Evolutionary conservation across 2,329 filamentous ascomycete species (phyloP), one percentile per base, ranked within the genome.

Genomic region (Akanthomyces uredinophilus): DNA sequence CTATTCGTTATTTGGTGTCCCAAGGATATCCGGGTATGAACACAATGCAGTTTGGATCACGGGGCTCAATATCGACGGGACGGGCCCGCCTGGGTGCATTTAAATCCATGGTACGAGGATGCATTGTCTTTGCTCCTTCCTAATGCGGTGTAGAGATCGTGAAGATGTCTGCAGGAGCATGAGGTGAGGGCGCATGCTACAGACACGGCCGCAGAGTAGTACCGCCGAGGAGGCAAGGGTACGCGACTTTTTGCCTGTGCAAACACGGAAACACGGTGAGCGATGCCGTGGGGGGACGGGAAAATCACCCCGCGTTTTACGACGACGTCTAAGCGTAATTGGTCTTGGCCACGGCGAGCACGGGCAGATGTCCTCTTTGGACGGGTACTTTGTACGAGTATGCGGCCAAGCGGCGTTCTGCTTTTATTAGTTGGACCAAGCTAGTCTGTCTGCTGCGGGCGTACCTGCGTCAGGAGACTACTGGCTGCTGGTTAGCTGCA

Each of bases 401-500:
- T 5, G 32, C 32, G 6, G 32, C 11, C 32, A 32, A 32, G 7
- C 32, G 32, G 4, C 11, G 32, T 10, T 35, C 32, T 35, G 3
- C 10, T 35, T 35, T 35, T 35, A 11, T 35, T 35, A 35, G 37
- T 39, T 39, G 14, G 37, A 39, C 37, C 37, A 16, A 37, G 24
- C 20, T 54, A 22, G 22, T 24, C n/a, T 29, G 10, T 20, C 24
- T 59, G 20, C 22, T 39, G 44, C 35, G 20, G 56, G 46, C 20
- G 56, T 59, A 59, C 46, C 56, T 51, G 56, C 46, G n/a, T 59
- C 47, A 51, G 46, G 56, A 58, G 55, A 49, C 55, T 41, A 47
- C 43, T 46, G 22, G 54, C 43, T 39, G 54, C 29, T 51, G 18
- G 47, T 51, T n/a, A 27, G 35, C 35, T 44, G 39, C 37, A 32